phyloP scores from a whole-genome alignment of 23 red algal genomes.

The Chondrus crispus region DNA sequence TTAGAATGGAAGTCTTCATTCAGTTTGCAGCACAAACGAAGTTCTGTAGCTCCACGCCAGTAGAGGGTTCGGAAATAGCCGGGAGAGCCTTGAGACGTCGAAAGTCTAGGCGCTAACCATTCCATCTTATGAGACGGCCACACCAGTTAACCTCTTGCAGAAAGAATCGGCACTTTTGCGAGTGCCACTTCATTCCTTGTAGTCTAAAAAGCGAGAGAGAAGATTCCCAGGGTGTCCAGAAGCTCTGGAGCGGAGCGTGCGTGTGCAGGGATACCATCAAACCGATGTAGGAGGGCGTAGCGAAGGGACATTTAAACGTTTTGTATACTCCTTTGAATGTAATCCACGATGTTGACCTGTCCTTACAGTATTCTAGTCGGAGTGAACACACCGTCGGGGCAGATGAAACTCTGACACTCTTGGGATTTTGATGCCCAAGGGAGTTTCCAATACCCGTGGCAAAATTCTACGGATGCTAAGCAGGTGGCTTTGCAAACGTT shows the following conservation, averaged over 20 bases:
- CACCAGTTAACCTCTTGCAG: constrained; percentile 18
- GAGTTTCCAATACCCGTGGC: not conserved
- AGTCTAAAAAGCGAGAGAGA: not conserved
- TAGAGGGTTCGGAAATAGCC: not conserved
- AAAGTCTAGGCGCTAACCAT: not conserved
- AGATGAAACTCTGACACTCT: not conserved
- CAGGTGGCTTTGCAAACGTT: not conserved
- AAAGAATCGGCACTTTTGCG: not conserved
- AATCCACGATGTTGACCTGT: not conserved
- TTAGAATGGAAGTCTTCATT: not conserved
- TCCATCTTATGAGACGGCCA: not conserved
- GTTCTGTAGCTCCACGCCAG: constrained; percentile 18
- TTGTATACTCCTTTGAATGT: not conserved
- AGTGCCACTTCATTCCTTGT: not conserved
- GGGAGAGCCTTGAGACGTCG: not conserved
- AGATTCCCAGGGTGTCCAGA: not conserved
- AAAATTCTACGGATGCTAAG: constrained; percentile 21
- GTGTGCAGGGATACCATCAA: not conserved
- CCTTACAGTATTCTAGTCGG: not conserved
- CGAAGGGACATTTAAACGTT: not conserved
- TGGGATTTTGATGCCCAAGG: constrained; percentile 2
- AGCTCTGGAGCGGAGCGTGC: not conserved
- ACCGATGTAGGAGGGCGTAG: not conserved
- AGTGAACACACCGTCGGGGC: not conserved
- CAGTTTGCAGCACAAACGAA: constrained; percentile 8